These are phyloP conservation scores for Multifurca ochricompacta DNA, from an alignment of 768 basidiomycete species.

Conservation along the genomic window DNA sequence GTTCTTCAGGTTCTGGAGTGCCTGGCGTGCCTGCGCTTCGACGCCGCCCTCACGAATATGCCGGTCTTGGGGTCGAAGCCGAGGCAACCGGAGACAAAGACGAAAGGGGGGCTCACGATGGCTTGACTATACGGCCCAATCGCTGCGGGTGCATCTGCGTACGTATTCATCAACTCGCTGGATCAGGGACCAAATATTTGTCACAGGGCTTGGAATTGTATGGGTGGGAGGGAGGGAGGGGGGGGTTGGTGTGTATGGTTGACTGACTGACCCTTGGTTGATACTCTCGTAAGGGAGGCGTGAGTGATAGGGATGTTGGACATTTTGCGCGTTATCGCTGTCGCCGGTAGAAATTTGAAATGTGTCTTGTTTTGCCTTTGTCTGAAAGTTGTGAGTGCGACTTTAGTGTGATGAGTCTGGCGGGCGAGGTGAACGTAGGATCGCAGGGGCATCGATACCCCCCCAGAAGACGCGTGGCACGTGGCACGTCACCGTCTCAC, in stretches of 20 bases:
- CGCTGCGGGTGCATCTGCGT: conserved; percentile 68
- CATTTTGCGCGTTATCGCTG: conserved; percentile 18
- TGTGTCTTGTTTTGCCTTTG: background rate
- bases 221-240: too few relatives aligned
- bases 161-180: background rate
- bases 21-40: conserved; percentile 75
- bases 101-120: conserved; percentile 71
- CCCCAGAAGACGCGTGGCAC: too few relatives aligned
- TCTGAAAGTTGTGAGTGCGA: background rate
- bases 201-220: background rate
- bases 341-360: background rate
- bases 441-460: background rate
- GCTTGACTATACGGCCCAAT: conserved; percentile 88
- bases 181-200: background rate
- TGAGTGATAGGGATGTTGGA: conserved; percentile 30
- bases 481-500: too few relatives aligned
- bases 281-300: conserved; percentile 30
- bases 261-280: conserved; percentile 29
- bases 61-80: conserved; percentile 68
- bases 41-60: conserved; percentile 69
- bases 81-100: conserved; percentile 88
- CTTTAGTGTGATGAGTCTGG: background rate
- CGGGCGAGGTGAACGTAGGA: background rate
- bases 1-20: conserved; percentile 76
- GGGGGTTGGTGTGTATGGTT: too few relatives aligned